These are phyloP conservation scores for Salix koriyanagi DNA, from an alignment of 345 rosid genomes.

Conservation along the genomic window DNA sequence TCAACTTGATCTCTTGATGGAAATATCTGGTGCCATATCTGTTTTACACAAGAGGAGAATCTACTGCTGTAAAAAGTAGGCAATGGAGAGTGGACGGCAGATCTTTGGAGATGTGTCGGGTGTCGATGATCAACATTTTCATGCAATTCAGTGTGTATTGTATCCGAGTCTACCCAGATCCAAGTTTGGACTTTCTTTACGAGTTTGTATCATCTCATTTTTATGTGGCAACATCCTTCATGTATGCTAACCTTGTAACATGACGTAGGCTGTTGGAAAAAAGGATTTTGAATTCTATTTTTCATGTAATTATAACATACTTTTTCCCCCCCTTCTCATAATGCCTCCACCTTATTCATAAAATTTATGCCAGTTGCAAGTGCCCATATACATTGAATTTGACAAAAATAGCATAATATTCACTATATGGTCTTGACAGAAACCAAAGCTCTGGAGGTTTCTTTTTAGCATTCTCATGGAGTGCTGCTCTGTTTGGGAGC, in stretches of 20 bases:
- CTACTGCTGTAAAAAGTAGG: background rate
- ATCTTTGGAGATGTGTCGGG: background rate
- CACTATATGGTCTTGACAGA: background rate
- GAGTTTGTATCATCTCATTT: conserved; percentile 16
- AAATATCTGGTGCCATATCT: background rate
- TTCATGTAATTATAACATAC: background rate
- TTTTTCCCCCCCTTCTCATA: background rate
- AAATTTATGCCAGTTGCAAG: background rate
- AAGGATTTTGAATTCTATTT: conserved; percentile 7
- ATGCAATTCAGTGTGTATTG: background rate
- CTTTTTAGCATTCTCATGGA: background rate
- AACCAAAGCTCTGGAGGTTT: background rate
- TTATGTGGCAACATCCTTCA: conserved; percentile 2
- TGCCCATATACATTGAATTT: background rate
- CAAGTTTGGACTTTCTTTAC: background rate
- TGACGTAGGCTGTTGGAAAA: conserved; percentile 8
- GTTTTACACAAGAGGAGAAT: background rate
- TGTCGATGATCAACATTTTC: background rate
- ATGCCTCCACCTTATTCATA: background rate
- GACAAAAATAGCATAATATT: too few species aligned
- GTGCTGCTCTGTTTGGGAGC: background rate
- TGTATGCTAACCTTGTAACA: conserved; percentile 2
- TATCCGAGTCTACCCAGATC: background rate
- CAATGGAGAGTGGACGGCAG: background rate
- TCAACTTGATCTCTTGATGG: background rate